phyloP scores from a whole-genome alignment of 441 rosid genomes.

The Melastoma candidum region DNA sequence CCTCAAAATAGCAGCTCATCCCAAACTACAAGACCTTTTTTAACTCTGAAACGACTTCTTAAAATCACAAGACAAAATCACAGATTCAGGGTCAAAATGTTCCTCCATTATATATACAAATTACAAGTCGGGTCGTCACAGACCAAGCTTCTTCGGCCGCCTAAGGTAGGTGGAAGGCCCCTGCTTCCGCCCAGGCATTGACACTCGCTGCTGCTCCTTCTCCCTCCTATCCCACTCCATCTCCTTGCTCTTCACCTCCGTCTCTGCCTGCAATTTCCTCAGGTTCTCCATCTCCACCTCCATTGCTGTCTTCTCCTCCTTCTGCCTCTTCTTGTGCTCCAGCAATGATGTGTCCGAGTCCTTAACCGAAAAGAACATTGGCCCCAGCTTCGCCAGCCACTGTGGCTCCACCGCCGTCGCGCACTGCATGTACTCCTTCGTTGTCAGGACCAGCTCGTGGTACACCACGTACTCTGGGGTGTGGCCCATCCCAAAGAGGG shows the following conservation, averaged over 20 bases:
- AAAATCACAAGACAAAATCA: too few relatives aligned
- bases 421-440: slow-evolving; percentile 97
- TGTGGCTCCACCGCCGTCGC: slow-evolving; percentile 92
- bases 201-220: slow-evolving; percentile 66
- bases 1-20: too few relatives aligned
- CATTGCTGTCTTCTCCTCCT: slow-evolving; percentile 89
- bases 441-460: slow-evolving; percentile 77
- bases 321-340: slow-evolving; percentile 89
- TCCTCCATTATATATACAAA: too few relatives aligned
- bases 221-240: slow-evolving; percentile 52
- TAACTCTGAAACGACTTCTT: too few relatives aligned
- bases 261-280: slow-evolving; percentile 68
- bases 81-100: too few relatives aligned
- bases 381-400: slow-evolving; percentile 92
- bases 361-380: slow-evolving; percentile 92
- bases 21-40: too few relatives aligned
- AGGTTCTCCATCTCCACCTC: slow-evolving; percentile 90
- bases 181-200: slow-evolving; percentile 54
- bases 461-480: slow-evolving; percentile 89
- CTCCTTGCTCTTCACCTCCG: slow-evolving; percentile 38
- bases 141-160: slow-evolving; percentile 70
- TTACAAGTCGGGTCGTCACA: slow-evolving; percentile 19
- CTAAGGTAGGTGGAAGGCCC: slow-evolving; percentile 50
- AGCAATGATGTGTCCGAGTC: slow-evolving; percentile 78
- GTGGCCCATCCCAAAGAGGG: slow-evolving; percentile 76